Conservation (phyloP, 148 eudicot genomes). For the Diospyros kaki region DNA sequence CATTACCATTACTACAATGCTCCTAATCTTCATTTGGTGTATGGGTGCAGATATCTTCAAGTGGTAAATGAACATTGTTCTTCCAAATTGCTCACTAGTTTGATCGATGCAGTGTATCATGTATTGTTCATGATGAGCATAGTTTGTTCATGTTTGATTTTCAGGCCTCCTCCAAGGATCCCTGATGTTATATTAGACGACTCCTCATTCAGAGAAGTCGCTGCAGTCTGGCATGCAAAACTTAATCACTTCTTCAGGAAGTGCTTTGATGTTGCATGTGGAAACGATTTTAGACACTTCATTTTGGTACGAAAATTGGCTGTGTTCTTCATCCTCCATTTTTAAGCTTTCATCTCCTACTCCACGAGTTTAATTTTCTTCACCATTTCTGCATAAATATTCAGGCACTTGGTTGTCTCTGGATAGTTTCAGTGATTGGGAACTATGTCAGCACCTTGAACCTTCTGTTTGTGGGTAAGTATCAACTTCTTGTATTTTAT, state of each 20-base stretch:
- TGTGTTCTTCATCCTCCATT: neutral
- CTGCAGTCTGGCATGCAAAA: constrained; percentile 15
- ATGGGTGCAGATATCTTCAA: constrained; percentile 26
- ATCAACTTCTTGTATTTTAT: neutral
- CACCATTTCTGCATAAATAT: constrained; percentile 1
- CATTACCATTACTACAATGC: constrained; percentile 33
- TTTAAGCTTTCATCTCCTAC: neutral
- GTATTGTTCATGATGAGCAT: neutral
- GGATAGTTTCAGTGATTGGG: constrained; percentile 43
- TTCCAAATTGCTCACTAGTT: no score
- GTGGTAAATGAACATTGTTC: constrained; percentile 22
- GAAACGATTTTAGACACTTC: constrained; percentile 34
- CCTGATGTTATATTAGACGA: constrained; percentile 20
- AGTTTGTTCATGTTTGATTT: neutral
- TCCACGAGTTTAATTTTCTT: neutral
- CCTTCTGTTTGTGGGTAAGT: constrained; percentile 54
- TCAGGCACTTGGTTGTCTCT: constrained; percentile 42
- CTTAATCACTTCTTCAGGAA: constrained; percentile 13
- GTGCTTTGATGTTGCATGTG: constrained; percentile 24
- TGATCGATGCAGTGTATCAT: no score
- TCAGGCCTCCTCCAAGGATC: constrained; percentile 34
- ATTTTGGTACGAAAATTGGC: constrained; percentile 31
- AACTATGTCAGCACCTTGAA: constrained; percentile 47
- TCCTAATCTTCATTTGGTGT: constrained; percentile 35
- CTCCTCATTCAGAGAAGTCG: constrained; percentile 15